phyloP scores from a whole-genome alignment of 2,329 filamentous ascomycete species.

The Xylaria sp. region DNA sequence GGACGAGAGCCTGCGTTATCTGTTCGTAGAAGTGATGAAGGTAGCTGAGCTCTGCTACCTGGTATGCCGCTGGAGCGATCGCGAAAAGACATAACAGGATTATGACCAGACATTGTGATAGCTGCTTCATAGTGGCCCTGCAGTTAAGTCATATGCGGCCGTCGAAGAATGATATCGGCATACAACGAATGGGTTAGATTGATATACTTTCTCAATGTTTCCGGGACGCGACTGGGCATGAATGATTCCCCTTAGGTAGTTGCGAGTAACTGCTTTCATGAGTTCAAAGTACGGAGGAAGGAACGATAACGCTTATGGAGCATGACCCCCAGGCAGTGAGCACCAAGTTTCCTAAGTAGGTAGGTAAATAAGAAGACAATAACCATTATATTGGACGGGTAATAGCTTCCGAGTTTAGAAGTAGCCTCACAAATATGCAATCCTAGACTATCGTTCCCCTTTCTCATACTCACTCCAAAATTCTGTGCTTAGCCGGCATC shows the following conservation, averaged over 20 bases:
- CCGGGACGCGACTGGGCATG: background rate
- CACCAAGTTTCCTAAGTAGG: background rate
- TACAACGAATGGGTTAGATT: background rate
- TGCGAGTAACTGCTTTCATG: too few relatives aligned
- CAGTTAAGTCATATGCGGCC: background rate
- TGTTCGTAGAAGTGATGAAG: background rate
- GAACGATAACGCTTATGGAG: too few relatives aligned
- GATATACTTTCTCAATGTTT: background rate
- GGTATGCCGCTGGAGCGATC: too few relatives aligned
- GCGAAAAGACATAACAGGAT: background rate
- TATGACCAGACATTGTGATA: background rate
- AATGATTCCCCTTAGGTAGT: background rate
- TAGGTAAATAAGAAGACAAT: background rate
- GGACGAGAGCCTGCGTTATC: background rate
- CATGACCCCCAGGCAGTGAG: background rate
- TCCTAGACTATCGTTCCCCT: too few relatives aligned
- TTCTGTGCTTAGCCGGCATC: too few relatives aligned
- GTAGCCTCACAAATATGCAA: too few relatives aligned
- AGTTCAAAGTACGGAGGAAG: too few relatives aligned
- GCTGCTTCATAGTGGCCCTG: background rate
- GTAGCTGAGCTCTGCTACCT: too few relatives aligned
- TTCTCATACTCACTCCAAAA: too few relatives aligned
- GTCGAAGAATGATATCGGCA: background rate
- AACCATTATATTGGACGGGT: too few relatives aligned
- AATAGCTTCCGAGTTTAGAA: too few relatives aligned